A percentile compares a stretch with the other conserved stretches of the same genome.
Evolutionary conservation across 176 grass and related monocot species (phyloP).

Genomic region (Carex myosuroides): DNA sequence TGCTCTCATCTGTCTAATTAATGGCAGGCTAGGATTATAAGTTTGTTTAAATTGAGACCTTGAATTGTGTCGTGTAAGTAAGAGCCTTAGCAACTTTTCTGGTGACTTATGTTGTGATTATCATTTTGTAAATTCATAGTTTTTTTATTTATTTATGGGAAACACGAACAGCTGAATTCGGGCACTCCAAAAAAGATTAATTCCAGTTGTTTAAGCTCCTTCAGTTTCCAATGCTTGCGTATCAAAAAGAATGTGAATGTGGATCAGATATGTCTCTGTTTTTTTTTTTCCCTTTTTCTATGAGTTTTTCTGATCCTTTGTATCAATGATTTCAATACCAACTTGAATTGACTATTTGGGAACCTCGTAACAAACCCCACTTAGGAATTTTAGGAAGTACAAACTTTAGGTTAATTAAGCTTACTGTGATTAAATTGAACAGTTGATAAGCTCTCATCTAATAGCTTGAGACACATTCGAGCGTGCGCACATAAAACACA

Average conservation of each 20-base stretch:
- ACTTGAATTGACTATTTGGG: neutral
- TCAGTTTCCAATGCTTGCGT: neutral
- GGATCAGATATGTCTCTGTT: neutral
- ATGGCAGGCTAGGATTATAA: conserved; percentile 12
- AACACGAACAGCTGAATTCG: neutral
- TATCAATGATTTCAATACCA: neutral
- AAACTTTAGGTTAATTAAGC: neutral
- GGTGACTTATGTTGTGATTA: neutral
- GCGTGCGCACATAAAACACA: neutral
- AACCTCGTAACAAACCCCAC: neutral
- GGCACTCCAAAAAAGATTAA: neutral
- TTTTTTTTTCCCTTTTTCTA: neutral
- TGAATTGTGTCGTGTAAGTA: neutral
- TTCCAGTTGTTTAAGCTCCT: neutral
- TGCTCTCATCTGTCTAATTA: neutral
- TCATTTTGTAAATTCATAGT: conserved; percentile 18
- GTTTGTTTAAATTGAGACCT: conserved; percentile 3
- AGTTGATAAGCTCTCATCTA: neutral
- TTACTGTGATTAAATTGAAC: neutral
- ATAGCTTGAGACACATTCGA: neutral
- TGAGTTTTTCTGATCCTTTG: neutral
- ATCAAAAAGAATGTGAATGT: neutral
- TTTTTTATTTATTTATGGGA: neutral
- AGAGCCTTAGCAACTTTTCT: neutral
- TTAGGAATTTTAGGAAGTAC: neutral